Conservation (phyloP, 2,329 filamentous ascomycete species). For the Biscogniauxia marginata region DNA sequence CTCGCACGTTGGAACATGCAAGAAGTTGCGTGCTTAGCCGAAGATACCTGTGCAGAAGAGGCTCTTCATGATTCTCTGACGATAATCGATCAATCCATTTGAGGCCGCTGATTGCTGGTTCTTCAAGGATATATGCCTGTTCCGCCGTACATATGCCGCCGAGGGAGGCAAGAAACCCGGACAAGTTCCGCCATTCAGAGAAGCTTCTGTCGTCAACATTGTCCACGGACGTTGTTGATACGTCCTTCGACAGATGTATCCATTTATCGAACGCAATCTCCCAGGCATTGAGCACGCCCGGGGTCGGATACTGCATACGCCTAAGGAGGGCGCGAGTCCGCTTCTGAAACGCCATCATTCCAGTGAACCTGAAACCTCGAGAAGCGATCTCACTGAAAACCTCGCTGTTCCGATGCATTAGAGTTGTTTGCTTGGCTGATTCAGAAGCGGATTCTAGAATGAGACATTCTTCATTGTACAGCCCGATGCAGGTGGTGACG, state of each 20-base stretch:
- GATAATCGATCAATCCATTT: constrained; percentile 64
- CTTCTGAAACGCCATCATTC: constrained; percentile 69
- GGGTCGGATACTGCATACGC: constrained; percentile 60
- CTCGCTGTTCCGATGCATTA: constrained; percentile 59
- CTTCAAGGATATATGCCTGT: constrained; percentile 55
- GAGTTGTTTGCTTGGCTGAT: constrained; percentile 48
- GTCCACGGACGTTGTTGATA: constrained; percentile 53
- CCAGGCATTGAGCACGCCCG: constrained; percentile 68
- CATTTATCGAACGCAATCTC: constrained; percentile 64
- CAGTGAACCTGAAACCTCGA: constrained; percentile 64
- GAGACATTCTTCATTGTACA: constrained; percentile 61
- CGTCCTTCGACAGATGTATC: constrained; percentile 62
- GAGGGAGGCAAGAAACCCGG: constrained; percentile 65
- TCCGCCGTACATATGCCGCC: constrained; percentile 65
- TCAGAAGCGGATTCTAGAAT: constrained; percentile 52
- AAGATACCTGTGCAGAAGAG: constrained; percentile 59
- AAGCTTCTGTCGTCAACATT: constrained; percentile 54
- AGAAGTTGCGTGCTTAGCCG: constrained; percentile 64
- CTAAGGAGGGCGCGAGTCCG: constrained; percentile 59
- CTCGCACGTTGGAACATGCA: constrained; percentile 61
- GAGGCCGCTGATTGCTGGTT: constrained; percentile 54
- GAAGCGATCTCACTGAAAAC: constrained; percentile 63
- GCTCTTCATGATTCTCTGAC: constrained; percentile 59
- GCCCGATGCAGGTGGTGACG: constrained; percentile 59
- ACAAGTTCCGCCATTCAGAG: constrained; percentile 67